Percentiles rank a stretch among this genome's conserved stretches.
Evolutionary conservation across 106 monocot species (phyloP).

Genomic region (Ottelia alismoides): DNA sequence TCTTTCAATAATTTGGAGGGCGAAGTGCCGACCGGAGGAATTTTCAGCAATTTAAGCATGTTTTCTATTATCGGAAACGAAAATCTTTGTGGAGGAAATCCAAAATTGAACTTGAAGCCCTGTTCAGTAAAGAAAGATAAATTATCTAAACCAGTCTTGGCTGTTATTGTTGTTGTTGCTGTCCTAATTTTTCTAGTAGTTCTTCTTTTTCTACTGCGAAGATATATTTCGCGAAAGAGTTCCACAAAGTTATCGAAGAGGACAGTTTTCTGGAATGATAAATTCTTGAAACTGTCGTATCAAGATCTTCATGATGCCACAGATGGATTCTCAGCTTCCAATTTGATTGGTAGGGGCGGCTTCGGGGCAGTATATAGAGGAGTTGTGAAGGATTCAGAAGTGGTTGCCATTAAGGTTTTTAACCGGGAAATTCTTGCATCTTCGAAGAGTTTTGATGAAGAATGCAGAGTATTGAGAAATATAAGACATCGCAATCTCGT

Average conservation of each 20-base stretch:
- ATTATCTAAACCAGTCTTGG: not conserved
- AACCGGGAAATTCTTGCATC: not conserved
- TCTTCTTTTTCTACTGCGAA: not conserved
- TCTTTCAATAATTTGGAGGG: constrained; percentile 4
- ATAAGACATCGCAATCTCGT: constrained; percentile 4
- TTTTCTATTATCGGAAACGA: not conserved
- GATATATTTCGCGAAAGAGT: not conserved
- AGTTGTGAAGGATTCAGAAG: not conserved
- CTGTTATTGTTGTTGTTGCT: not conserved
- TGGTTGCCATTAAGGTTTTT: constrained; percentile 1
- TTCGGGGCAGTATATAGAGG: constrained; percentile 5
- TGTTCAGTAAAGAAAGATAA: not conserved
- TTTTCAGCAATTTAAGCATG: not conserved
- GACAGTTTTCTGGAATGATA: not conserved
- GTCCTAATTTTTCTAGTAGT: not conserved
- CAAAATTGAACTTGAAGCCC: not conserved
- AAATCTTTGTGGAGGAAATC: not conserved
- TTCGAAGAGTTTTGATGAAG: not conserved
- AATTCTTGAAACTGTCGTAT: not conserved
- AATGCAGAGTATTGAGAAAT: not conserved
- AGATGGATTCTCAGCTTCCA: not conserved
- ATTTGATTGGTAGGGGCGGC: not conserved
- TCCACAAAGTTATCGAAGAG: not conserved
- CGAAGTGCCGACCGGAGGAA: not conserved
- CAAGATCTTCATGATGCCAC: not conserved